Percentiles rank a stretch among this genome's conserved stretches.
Conservation (phyloP, 805 yeast genomes). For the Martiniozyma abietophila region DNA sequence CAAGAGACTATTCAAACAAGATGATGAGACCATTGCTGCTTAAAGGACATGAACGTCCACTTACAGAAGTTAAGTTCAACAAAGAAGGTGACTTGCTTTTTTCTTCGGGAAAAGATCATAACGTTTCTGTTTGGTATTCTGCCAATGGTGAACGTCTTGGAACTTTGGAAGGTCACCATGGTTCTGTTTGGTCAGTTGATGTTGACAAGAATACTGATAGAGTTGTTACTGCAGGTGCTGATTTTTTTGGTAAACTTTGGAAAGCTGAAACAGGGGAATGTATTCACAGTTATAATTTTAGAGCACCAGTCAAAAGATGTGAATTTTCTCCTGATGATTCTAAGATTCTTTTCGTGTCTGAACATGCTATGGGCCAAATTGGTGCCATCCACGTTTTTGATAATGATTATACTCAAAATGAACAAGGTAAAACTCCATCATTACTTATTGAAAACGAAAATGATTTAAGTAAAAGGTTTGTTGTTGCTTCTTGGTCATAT, state of each 20-base stretch:
- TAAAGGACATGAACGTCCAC: constrained; percentile 96
- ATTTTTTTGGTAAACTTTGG: constrained; percentile 80
- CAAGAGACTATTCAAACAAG: too few species aligned
- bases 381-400: constrained; percentile 69
- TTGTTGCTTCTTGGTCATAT: constrained; percentile 84
- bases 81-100: constrained; percentile 90
- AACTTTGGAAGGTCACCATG: constrained; percentile 79
- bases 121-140: constrained; percentile 89
- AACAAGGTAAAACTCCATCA: constrained; percentile 46
- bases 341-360: constrained; percentile 68
- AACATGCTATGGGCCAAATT: constrained; percentile 82
- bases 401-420: constrained; percentile 36
- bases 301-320: constrained; percentile 86
- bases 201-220: constrained; percentile 60
- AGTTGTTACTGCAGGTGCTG: constrained; percentile 87
- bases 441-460: constrained; percentile 47
- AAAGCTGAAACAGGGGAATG: constrained; percentile 68
- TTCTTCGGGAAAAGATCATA: constrained; percentile 85
- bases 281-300: constrained; percentile 60
- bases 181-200: constrained; percentile 94
- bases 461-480: constrained; percentile 42
- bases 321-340: constrained; percentile 71
- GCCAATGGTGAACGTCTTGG: constrained; percentile 96
- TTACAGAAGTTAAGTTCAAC: constrained; percentile 93
- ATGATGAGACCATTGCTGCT: constrained; percentile 60